These are phyloP conservation scores for Penicillium tannophilum DNA, from an alignment of 495 filamentous ascomycete species.

Conservation along the genomic window DNA sequence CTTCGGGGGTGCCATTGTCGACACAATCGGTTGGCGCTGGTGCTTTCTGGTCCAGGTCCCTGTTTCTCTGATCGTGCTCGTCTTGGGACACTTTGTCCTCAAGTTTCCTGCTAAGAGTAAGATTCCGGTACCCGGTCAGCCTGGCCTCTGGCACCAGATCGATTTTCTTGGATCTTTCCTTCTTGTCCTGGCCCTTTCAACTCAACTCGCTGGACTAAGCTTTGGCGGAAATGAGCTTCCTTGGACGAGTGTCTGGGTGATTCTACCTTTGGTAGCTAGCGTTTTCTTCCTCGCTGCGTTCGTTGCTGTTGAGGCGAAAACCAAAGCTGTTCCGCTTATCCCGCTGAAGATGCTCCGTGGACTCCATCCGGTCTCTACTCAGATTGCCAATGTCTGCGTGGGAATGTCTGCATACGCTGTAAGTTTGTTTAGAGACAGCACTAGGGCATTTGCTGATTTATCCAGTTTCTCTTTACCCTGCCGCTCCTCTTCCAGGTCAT, in stretches of 20 bases:
- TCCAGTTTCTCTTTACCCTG: conserved; percentile 65
- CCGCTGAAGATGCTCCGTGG: conserved; percentile 59
- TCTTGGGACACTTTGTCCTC: conserved; percentile 56
- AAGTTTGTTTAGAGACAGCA: conserved; percentile 21
- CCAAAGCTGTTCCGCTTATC: conserved; percentile 62
- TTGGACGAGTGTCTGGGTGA: conserved; percentile 58
- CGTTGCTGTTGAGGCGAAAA: conserved; percentile 56
- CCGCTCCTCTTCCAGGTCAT: conserved; percentile 67
- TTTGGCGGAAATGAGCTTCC: conserved; percentile 64
- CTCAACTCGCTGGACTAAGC: conserved; percentile 61
- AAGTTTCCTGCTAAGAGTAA: conserved; percentile 36
- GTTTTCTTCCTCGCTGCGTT: conserved; percentile 51
- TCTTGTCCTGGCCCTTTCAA: conserved; percentile 58
- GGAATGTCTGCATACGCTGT: conserved; percentile 67
- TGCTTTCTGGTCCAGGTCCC: conserved; percentile 49
- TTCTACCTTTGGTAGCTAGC: conserved; percentile 54
- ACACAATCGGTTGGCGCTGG: conserved; percentile 71
- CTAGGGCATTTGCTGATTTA: background rate
- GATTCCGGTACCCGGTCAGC: conserved; percentile 24
- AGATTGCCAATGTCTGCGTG: conserved; percentile 62
- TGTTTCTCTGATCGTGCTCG: conserved; percentile 53
- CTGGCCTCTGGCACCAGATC: conserved; percentile 55
- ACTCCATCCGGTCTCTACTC: conserved; percentile 51
- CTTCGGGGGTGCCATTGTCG: conserved; percentile 64
- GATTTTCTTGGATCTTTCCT: conserved; percentile 57